Conservation (phyloP, 2,329 filamentous ascomycete species). For the Fusarium compactum region DNA sequence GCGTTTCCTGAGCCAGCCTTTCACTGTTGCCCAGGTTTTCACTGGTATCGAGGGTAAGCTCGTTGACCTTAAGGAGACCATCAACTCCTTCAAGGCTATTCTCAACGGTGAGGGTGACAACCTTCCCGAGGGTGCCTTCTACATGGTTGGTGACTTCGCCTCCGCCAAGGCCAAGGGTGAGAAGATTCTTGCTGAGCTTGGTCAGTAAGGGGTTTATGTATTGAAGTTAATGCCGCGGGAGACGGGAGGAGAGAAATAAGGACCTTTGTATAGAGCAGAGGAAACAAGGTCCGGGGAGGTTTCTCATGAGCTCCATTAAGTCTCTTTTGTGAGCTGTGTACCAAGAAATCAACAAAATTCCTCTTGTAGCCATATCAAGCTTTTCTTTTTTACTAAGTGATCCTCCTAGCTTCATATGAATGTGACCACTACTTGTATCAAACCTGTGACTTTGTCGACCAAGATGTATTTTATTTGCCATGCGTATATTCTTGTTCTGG, state of each 20-base stretch:
- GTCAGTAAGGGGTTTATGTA: constrained; percentile 60
- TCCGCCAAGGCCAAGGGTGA: constrained; percentile 96
- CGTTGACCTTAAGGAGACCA: constrained; percentile 99
- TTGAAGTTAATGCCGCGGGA: constrained; percentile 52
- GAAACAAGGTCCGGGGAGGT: constrained; percentile 62
- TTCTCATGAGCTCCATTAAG: constrained; percentile 67
- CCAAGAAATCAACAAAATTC: constrained; percentile 66
- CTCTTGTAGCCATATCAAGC: constrained; percentile 55
- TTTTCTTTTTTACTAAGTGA: constrained; percentile 44
- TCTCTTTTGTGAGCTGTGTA: constrained; percentile 73
- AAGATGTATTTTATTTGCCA: neutral
- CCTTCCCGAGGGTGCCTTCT: constrained; percentile 93
- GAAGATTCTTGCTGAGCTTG: constrained; percentile 98
- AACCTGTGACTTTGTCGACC: neutral
- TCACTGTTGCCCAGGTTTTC: constrained; percentile 88
- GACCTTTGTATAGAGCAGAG: constrained; percentile 71
- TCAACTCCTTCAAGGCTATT: constrained; percentile 96
- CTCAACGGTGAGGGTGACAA: constrained; percentile 94
- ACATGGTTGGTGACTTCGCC: constrained; percentile 98
- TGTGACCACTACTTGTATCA: neutral
- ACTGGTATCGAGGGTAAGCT: constrained; percentile 95
- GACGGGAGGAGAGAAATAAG: constrained; percentile 48
- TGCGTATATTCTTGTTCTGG: neutral
- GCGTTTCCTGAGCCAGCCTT: constrained; percentile 99
- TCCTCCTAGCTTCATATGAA: neutral